Conservation (phyloP, 352 stramenopile genomes). For the Pythium aristosporum region DNA sequence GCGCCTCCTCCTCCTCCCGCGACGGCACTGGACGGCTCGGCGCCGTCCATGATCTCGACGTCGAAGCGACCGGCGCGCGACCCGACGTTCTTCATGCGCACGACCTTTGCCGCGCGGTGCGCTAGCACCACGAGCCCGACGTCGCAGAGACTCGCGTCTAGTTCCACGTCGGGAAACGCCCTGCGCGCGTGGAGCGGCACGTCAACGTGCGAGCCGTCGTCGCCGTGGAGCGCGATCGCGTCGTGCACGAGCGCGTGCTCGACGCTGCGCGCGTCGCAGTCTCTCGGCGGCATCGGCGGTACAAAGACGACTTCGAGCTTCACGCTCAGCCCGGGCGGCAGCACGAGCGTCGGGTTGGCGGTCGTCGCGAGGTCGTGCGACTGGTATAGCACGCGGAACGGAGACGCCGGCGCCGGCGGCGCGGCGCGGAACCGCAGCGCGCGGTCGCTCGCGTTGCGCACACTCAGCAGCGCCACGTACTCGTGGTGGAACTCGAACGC, state of each 20-base stretch:
- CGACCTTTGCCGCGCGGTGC: conserved; percentile 48
- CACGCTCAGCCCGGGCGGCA: conserved; percentile 55
- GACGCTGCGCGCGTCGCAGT: conserved; percentile 11
- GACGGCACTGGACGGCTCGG: neutral
- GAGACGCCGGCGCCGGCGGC: conserved; percentile 47
- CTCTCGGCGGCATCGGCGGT: conserved; percentile 3
- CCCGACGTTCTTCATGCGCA: conserved; percentile 58
- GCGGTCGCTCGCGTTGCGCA: conserved; percentile 72
- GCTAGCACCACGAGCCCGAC: conserved; percentile 64
- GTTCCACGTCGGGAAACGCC: conserved; percentile 55
- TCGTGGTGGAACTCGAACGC: conserved; percentile 55
- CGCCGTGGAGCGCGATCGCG: conserved; percentile 48
- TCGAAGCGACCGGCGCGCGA: conserved; percentile 39
- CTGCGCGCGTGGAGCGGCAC: conserved; percentile 58
- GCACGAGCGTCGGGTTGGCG: conserved; percentile 60
- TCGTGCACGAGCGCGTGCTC: conserved; percentile 56
- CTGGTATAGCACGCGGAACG: conserved; percentile 57
- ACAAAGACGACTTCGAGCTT: conserved; percentile 74
- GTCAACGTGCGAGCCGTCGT: conserved; percentile 58
- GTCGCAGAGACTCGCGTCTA: conserved; percentile 53
- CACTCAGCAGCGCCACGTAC: conserved; percentile 58
- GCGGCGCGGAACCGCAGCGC: conserved; percentile 58
- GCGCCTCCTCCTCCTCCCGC: neutral
- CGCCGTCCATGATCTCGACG: conserved; percentile 47
- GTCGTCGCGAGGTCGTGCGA: conserved; percentile 60